phyloP scores from a whole-genome alignment of 352 stramenopile species.

The Phytopythium aichiense region DNA sequence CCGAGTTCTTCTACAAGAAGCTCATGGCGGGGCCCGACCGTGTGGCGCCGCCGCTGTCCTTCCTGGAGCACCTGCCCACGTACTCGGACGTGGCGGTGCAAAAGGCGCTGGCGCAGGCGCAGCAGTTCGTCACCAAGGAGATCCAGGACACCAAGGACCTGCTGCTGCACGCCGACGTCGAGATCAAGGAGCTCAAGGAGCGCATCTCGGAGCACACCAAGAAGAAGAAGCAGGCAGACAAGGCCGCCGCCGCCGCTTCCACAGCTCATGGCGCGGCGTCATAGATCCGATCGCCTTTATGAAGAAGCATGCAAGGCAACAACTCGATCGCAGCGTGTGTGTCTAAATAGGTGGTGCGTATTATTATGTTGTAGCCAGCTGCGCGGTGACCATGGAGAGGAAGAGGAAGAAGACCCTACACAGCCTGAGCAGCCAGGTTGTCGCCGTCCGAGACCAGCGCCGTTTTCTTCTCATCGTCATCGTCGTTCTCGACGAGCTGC shows the following conservation, averaged over 20 bases:
- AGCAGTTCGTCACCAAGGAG: conserved; percentile 78
- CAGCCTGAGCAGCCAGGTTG: conserved; percentile 18
- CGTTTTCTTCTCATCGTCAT: conserved; percentile 5
- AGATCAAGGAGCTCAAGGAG: conserved; percentile 73
- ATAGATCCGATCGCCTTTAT: neutral
- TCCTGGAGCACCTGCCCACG: conserved; percentile 80
- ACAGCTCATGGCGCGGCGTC: neutral
- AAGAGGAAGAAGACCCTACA: conserved; percentile 14
- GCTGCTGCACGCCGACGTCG: conserved; percentile 57
- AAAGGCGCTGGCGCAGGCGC: conserved; percentile 75
- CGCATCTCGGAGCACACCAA: conserved; percentile 73
- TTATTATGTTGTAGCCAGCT: conserved; percentile 2
- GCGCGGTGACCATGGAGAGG: neutral
- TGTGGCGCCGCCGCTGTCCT: conserved; percentile 50
- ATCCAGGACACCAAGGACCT: conserved; percentile 68
- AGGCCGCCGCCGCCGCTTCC: conserved; percentile 20
- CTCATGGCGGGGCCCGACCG: conserved; percentile 75
- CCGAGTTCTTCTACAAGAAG: conserved; percentile 94
- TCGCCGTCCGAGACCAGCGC: conserved; percentile 12
- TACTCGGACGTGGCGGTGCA: conserved; percentile 90
- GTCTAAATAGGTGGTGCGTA: conserved; percentile 8
- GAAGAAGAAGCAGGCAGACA: conserved; percentile 69
- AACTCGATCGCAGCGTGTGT: neutral
- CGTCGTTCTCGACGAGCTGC: neutral
- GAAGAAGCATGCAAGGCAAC: too few species aligned